phyloP scores from a whole-genome alignment of 148 eudicot genomes.

The Camellia lanceoleosa region DNA sequence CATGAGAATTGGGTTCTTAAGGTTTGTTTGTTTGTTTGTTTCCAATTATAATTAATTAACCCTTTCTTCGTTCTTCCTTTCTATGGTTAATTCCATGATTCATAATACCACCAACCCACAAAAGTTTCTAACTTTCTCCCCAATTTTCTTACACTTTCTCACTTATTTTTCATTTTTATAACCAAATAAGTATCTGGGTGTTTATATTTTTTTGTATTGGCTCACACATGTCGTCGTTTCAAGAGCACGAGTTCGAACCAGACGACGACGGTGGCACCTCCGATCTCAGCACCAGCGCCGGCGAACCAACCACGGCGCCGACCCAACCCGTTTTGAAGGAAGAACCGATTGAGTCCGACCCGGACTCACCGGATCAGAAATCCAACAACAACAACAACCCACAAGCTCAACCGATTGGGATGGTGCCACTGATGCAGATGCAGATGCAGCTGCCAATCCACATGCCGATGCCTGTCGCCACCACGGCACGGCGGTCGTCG shows the following conservation, averaged over 20 bases:
- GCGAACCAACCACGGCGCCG: conserved; percentile 1
- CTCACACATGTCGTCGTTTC: conserved; percentile 7
- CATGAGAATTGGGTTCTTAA: neutral
- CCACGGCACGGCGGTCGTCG: conserved; percentile 18
- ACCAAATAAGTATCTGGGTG: neutral
- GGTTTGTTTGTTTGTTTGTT: conserved; percentile 11
- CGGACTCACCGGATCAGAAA: conserved; percentile 4
- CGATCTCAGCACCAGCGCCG: conserved; percentile 29
- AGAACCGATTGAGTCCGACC: conserved; percentile 20
- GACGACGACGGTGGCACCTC: conserved; percentile 23
- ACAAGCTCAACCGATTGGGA: conserved; percentile 3
- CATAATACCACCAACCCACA: neutral
- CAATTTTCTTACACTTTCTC: neutral
- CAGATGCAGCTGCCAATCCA: conserved; percentile 14
- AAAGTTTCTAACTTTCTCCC: neutral
- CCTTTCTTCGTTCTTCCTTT: conserved; percentile 2
- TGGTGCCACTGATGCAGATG: conserved; percentile 18
- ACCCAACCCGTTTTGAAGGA: conserved; percentile 12
- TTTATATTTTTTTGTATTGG: neutral
- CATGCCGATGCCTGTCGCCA: conserved; percentile 7
- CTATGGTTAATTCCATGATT: conserved; percentile 7
- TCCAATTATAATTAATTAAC: conserved; percentile 1
- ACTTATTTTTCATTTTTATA: neutral
- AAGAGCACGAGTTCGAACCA: conserved; percentile 7
- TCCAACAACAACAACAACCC: neutral